A percentile compares a stretch with the other conserved stretches of the same genome.
Conservation (phyloP, 2,329 filamentous ascomycete genomes). For the Claviceps sp. region DNA sequence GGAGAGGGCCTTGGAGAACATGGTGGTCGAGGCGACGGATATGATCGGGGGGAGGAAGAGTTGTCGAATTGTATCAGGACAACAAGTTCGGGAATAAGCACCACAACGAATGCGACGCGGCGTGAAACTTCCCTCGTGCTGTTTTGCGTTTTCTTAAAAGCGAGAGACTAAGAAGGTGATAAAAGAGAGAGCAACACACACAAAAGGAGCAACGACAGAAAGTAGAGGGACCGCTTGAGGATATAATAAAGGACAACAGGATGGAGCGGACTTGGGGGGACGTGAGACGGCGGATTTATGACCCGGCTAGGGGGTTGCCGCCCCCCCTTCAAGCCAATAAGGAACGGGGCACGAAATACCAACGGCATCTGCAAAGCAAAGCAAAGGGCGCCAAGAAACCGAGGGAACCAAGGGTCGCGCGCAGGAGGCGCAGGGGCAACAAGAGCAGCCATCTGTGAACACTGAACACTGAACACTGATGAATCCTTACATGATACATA, state of each 20-base stretch:
- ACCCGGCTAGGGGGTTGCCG: not conserved
- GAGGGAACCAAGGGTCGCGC: too few species aligned
- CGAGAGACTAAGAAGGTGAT: not conserved
- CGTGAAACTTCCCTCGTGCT: too few species aligned
- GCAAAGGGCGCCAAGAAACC: too few species aligned
- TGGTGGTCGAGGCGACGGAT: slow-evolving; percentile 8
- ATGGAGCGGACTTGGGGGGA: not conserved
- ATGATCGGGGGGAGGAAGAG: not conserved
- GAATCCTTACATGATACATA: too few species aligned
- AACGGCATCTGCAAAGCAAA: too few species aligned
- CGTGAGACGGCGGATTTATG: not conserved
- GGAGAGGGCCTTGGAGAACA: slow-evolving; percentile 33
- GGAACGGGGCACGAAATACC: too few species aligned
- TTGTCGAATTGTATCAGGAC: not conserved
- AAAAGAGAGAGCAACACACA: not conserved
- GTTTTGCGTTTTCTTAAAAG: not conserved
- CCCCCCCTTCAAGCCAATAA: too few species aligned
- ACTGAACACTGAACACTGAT: too few species aligned
- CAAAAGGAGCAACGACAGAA: not conserved
- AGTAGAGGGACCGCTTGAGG: not conserved
- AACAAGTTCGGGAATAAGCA: too few species aligned
- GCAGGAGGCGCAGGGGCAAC: too few species aligned
- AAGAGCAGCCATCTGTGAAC: too few species aligned
- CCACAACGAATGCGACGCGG: not conserved
- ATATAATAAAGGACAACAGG: not conserved